Conservation (phyloP, 805 yeast genomes). For the Barnettozyma populi region DNA sequence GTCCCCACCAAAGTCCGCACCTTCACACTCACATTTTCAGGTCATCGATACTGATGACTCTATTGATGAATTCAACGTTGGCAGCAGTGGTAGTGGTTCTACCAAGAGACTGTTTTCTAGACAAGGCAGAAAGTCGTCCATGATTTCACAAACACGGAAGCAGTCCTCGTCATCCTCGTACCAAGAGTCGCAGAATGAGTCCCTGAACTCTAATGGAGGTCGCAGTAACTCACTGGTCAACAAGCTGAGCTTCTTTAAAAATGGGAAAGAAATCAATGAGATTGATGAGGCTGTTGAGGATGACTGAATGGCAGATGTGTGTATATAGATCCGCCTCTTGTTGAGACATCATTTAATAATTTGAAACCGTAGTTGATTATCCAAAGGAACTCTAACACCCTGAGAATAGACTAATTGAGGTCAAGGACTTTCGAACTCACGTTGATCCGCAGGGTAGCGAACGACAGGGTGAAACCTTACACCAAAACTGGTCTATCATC, state of each 20-base stretch:
- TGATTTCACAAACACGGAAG: conserved; percentile 12
- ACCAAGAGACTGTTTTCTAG: conserved; percentile 20
- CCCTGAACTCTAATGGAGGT: not conserved
- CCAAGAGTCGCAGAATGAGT: conserved; percentile 9
- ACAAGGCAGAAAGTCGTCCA: conserved; percentile 13
- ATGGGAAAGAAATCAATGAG: conserved; percentile 5
- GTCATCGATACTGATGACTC: conserved; percentile 13
- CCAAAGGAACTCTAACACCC: too few relatives aligned
- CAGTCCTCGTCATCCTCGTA: conserved; percentile 16
- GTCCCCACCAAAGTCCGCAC: conserved; percentile 18
- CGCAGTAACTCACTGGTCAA: conserved; percentile 15
- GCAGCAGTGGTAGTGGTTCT: conserved; percentile 1
- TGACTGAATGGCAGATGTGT: not conserved
- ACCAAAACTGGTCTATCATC: too few relatives aligned
- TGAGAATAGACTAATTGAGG: too few relatives aligned
- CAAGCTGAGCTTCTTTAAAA: conserved; percentile 22
- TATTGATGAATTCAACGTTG: conserved; percentile 17
- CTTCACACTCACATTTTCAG: conserved; percentile 13
- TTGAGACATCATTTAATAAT: not conserved
- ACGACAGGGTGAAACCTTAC: too few relatives aligned
- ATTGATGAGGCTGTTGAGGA: conserved; percentile 21
- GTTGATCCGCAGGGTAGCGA: too few relatives aligned
- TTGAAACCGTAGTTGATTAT: too few relatives aligned
- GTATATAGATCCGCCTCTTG: too few relatives aligned
- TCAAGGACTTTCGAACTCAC: too few relatives aligned